Base-by-base conservation (phyloP, 768 basidiomycete species). In the Termitomyces sp. region DNA sequence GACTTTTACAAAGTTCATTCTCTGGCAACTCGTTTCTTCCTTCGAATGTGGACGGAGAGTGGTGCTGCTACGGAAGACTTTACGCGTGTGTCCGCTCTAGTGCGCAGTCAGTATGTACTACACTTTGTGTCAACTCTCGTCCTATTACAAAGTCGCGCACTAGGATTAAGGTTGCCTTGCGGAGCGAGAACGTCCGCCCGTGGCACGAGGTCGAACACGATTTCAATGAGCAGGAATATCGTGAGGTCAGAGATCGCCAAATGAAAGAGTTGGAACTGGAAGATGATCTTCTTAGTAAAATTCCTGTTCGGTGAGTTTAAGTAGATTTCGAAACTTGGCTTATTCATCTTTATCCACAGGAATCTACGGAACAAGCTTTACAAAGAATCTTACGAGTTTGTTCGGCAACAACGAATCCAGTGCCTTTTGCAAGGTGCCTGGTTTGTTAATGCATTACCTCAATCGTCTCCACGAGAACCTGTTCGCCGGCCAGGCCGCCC, bases 11-110 rank as follows among this genome's bases (percentile, higher is more conserved):
- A 81, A 61, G 87, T 93, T 5, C 94, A 97, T 70, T 76, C 81
- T 10, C 74, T 94, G n/a, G 89, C 89, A 5, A 85, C 87, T 4
- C 83, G 83, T 46, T 95, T 95, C 76, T 95, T 95, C 73, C 74
- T 93, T n/a, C 83, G 91, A 34, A 93, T 96, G 85, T 96, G 92
- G 93, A 83, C 80, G 64, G 94, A 96, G 69, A 91, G 89, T 65
- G 87, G 88, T 13, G 89, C 94, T 1, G 85, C 88, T 4, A 66
- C 71, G 13, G 85, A 78, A 20, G 94, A 96, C 71, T 93, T 94
- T 62, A 77, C 81, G 36, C 86, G 95, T 10, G 85, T 96, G 10
- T 82, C 83, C 34, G 88, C 86, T 6, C 76, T 95, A 20, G 87
- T 88, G 36, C 84, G 85, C 53, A 93, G 91, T 80, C 94, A 95